These are phyloP conservation scores for Pecoramyces ruminantium DNA, from an alignment of 192 early-diverging fungal genomes.

Conservation along the genomic window DNA sequence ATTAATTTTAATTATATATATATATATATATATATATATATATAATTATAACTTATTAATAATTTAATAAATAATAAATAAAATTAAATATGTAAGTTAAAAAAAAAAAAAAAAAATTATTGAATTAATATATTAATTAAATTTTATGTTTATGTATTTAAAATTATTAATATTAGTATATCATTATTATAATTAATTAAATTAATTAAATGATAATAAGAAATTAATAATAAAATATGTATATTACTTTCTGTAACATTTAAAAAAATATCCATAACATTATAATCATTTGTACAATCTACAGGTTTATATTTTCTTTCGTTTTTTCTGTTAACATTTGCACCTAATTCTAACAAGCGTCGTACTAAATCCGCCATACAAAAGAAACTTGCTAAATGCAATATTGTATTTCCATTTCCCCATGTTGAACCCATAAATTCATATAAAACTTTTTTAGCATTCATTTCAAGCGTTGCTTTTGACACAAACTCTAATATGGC, in stretches of 20 bases:
- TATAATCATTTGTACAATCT: constrained; percentile 46
- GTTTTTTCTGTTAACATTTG: constrained; percentile 29
- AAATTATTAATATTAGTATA: too few relatives aligned
- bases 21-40: too few relatives aligned
- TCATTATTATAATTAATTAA: too few relatives aligned
- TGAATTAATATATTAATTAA: too few relatives aligned
- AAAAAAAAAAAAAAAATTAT: too few relatives aligned
- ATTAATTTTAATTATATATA: too few relatives aligned
- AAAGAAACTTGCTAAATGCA: constrained; percentile 44
- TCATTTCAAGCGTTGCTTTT: constrained; percentile 30
- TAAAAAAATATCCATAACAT: constrained; percentile 21
- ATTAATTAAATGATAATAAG: too few relatives aligned
- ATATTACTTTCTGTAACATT: constrained; percentile 13
- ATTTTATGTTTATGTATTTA: too few relatives aligned
- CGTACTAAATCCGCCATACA: constrained; percentile 47
- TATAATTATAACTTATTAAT: too few relatives aligned
- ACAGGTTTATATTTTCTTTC: constrained; percentile 44
- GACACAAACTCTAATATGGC: constrained; percentile 42
- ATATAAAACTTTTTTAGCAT: constrained; percentile 39
- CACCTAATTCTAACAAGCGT: constrained; percentile 28
- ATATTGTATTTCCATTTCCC: constrained; percentile 47
- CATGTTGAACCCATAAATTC: constrained; percentile 52
- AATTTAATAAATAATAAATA: too few relatives aligned
- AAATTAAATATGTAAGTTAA: too few relatives aligned
- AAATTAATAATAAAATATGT: too few relatives aligned